Evolutionary conservation across 305 asterid genomes (phyloP), one percentile per base, ranked within the genome.

Genomic region (Plantago coronopus): DNA sequence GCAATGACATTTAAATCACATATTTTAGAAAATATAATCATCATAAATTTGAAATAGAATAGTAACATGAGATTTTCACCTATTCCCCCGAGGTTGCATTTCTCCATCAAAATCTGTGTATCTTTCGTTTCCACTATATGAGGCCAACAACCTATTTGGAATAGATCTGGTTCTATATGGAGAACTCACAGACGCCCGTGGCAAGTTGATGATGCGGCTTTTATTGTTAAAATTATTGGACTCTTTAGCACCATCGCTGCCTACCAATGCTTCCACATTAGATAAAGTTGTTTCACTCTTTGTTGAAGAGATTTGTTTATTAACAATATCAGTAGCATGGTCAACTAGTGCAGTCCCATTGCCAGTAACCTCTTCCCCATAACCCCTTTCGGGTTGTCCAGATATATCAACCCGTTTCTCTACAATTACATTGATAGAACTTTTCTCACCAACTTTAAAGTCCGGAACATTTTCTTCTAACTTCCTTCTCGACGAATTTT

Each of bases 181-280:
- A 66, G 79, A 65, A 23, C 79, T 67, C 29, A 42, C 57, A 34
- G 90, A 72, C 57, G 85, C 75, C 58, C 94, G 80, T 44, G 96
- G 80, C 63, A 86, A 84, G 64, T 51, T 79, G 67, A 88, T 91
- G 59, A 91, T 86, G 62, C 95, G 90, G 69, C 95, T 86, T 71
- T 78, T 80, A 53, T 65, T 80, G 67, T 79, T 79, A 29, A 59
- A 66, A 68, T 57, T 74, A 53, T 47, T 71, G 56, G 85, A 77
- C 60, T 81, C 85, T 72, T 73, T 78, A 20, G 74, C 77, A 62
- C 69, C 74, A 67, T 74, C 80, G 27, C 57, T 67, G 17, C 65
- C 76, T 62, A 74, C 66, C 27, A 81, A 63, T 59, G 76, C 69
- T 66, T 85, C 91, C 59, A 69, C 67, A 64, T 51, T 76, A 17